Conservation (phyloP, 2,329 filamentous ascomycete genomes). For the Colletotrichum sp. region DNA sequence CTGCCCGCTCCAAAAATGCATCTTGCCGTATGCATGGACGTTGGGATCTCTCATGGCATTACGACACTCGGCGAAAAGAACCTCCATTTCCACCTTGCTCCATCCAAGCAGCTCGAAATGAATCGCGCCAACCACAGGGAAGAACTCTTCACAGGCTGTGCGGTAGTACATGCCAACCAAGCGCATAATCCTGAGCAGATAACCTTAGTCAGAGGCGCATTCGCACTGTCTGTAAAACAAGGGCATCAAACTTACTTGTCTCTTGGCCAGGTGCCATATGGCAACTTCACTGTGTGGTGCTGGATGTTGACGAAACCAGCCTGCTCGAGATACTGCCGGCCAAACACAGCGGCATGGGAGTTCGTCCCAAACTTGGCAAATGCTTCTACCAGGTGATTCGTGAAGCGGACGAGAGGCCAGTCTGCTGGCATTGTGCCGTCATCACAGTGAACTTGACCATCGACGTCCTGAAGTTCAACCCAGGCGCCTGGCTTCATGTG, state of each 20-base stretch:
- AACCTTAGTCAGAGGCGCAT: background rate
- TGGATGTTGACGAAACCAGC: slow-evolving; percentile 47
- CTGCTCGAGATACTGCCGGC: slow-evolving; percentile 37
- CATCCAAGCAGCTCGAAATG: slow-evolving; percentile 44
- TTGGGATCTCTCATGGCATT: slow-evolving; percentile 30
- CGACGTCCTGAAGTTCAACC: slow-evolving; percentile 51
- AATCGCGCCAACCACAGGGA: slow-evolving; percentile 43
- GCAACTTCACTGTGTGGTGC: slow-evolving; percentile 46
- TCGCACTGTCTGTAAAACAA: background rate
- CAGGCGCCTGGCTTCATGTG: slow-evolving; percentile 48
- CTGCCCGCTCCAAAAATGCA: slow-evolving; percentile 49
- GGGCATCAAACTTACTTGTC: slow-evolving; percentile 32
- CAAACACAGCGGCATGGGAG: slow-evolving; percentile 41
- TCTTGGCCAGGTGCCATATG: slow-evolving; percentile 52
- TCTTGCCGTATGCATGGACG: slow-evolving; percentile 38
- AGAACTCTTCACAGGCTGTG: slow-evolving; percentile 45
- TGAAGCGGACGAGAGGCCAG: slow-evolving; percentile 38
- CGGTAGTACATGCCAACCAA: slow-evolving; percentile 46
- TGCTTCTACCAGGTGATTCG: slow-evolving; percentile 37
- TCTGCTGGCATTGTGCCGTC: slow-evolving; percentile 37
- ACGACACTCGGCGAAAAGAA: slow-evolving; percentile 29
- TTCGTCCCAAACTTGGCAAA: slow-evolving; percentile 42
- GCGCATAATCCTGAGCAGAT: slow-evolving; percentile 34
- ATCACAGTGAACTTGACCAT: slow-evolving; percentile 42
- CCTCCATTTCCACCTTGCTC: slow-evolving; percentile 30